Evolutionary conservation across 2,329 filamentous ascomycete genomes (phyloP), one percentile per base, ranked within the genome.

Genomic region (Xenosphaeropsis pyriputrescens): DNA sequence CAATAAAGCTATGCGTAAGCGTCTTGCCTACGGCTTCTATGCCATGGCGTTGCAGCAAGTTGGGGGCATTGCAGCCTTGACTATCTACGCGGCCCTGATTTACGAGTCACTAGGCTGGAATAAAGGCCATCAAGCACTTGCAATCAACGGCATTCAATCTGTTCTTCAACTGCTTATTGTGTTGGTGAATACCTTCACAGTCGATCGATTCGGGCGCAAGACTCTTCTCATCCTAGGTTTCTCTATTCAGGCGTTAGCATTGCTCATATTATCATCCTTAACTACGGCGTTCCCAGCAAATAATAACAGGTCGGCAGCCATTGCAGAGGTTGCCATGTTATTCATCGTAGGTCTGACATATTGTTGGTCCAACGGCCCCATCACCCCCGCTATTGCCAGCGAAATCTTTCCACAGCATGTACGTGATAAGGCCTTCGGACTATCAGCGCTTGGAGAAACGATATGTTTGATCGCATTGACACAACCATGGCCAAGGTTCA

Each of bases 271-370:
- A 11, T 56, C 56, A 5, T 54, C 50, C 19, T 46, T 62, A 12
- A 59, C 57, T 1, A 62, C 58, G 0, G 47, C 50, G 2, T 62
- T 55, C 37, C 59, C 59, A 2, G 41, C 52, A 30, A 59, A 60
- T 41, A 41, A 45, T 13, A 61, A 61, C 39, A 56, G 50, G 32
- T 45, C 56, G 11, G 60, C 60, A 2, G 58, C 56, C 5, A 49
- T 62, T 2, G 57, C 51, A 0, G 59, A 62, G 36, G 49, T 62
- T 9, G 58, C 57, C 5, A 62, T 62, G 57, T 43, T 63, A 2
- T 63, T 63, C 42, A 58, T 62, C 34, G 57, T 62, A 15, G 59
- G 59, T 0, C 42, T 62, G 22, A 61, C 58, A 1, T 62, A 62
- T 45, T 59, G 58, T 40, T 60, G 55, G 55, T 55, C 52, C 5